These are phyloP conservation scores for Lathyrus sativus DNA, from an alignment of 306 rosid species.

Conservation along the genomic window DNA sequence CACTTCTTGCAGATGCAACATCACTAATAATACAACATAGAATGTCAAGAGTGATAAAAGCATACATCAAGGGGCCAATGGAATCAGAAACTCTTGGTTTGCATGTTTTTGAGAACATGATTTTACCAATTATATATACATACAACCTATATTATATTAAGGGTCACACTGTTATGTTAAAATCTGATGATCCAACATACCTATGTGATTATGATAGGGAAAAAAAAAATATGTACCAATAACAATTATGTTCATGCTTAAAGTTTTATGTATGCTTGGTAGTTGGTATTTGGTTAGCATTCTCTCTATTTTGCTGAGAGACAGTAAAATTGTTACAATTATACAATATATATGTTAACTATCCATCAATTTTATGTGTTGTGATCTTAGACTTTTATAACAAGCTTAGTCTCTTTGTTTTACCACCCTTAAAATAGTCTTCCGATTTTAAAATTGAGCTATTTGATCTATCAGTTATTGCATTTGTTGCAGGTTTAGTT, in stretches of 20 bases:
- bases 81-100: slow-evolving; percentile 15
- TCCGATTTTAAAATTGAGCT: no score
- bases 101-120: slow-evolving; percentile 37
- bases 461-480: no score
- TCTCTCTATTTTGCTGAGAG: no score
- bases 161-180: slow-evolving; percentile 41
- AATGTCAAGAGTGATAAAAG: slow-evolving; percentile 3
- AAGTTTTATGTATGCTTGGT: background rate
- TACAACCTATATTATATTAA: slow-evolving; percentile 34
- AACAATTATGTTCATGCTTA: background rate
- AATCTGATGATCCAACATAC: slow-evolving; percentile 40
- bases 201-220: slow-evolving; percentile 34
- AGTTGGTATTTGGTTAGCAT: no score
- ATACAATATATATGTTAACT: no score
- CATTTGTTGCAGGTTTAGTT: no score
- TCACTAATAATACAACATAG: slow-evolving; percentile 1
- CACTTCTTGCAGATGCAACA: slow-evolving; percentile 24
- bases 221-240: background rate
- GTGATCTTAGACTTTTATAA: no score
- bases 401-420: no score
- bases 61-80: slow-evolving; percentile 4
- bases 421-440: no score
- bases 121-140: slow-evolving; percentile 38
- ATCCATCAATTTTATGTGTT: no score
- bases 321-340: no score